Evolutionary conservation across 139 green algal species (phyloP).

Genomic region (Tetraselmis chui): DNA sequence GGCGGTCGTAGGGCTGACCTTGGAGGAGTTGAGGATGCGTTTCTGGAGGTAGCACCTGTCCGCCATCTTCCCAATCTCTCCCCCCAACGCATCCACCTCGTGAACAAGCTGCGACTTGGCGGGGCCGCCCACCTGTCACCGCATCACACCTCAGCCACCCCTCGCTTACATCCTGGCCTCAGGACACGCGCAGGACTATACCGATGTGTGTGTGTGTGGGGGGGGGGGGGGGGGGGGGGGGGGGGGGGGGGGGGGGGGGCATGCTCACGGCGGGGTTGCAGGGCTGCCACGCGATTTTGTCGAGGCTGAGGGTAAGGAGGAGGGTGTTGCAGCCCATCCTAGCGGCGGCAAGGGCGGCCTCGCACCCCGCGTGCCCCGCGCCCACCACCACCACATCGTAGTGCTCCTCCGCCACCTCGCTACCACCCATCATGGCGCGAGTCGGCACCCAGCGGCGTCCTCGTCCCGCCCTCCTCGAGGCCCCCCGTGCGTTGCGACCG

Average conservation of each 20-base stretch:
- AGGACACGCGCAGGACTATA: too few species aligned
- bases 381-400: conserved; percentile 97
- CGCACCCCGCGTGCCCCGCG: conserved; percentile 90
- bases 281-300: conserved; percentile 94
- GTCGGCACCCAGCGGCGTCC: too few species aligned
- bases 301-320: conserved; percentile 90
- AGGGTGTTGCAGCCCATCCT: conserved; percentile 79
- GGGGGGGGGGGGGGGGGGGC: too few species aligned
- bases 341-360: conserved; percentile 87
- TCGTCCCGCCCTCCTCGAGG: too few species aligned
- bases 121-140: conserved; percentile 63
- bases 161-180: conserved; percentile 54
- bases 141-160: conserved; percentile 2
- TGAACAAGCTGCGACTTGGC: conserved; percentile 95
- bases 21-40: conserved; percentile 86
- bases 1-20: too few species aligned
- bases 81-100: conserved; percentile 92
- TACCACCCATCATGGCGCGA: too few species aligned
- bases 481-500: too few species aligned
- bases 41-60: conserved; percentile 93
- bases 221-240: too few species aligned
- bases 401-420: too few species aligned
- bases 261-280: conserved; percentile 65
- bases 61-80: conserved; percentile 90
- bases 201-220: too few species aligned